Evolutionary conservation across 2,329 filamentous ascomycete genomes (phyloP).

Genomic region (Aspergillus uvarum): DNA sequence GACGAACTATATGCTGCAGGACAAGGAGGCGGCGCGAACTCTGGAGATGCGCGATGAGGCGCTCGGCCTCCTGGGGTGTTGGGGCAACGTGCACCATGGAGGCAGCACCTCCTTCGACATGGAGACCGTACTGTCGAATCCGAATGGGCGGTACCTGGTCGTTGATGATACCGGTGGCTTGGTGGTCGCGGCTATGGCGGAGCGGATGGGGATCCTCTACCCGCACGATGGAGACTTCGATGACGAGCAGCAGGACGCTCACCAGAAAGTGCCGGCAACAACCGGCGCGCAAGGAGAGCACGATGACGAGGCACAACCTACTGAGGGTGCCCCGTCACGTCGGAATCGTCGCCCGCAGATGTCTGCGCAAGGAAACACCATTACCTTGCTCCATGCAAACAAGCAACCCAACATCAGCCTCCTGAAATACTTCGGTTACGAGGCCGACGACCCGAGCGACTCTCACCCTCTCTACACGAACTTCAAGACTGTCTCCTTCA

Average conservation of each 20-base stretch:
- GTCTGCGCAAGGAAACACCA: slow-evolving; percentile 57
- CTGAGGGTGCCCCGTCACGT: neutral
- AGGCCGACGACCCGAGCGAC: slow-evolving; percentile 62
- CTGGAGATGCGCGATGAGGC: slow-evolving; percentile 85
- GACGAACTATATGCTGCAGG: slow-evolving; percentile 72
- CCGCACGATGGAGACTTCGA: slow-evolving; percentile 31
- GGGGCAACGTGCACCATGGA: slow-evolving; percentile 84
- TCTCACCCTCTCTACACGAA: slow-evolving; percentile 78
- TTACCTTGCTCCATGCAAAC: slow-evolving; percentile 58
- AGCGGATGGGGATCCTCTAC: slow-evolving; percentile 81
- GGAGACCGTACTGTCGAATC: slow-evolving; percentile 24
- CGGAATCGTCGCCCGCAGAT: slow-evolving; percentile 29
- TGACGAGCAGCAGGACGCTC: slow-evolving; percentile 1
- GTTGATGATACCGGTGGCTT: slow-evolving; percentile 86
- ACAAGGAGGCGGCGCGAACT: slow-evolving; percentile 76
- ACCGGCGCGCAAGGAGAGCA: slow-evolving; percentile 25
- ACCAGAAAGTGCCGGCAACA: neutral
- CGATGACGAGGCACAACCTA: slow-evolving; percentile 21
- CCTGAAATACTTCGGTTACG: slow-evolving; percentile 86
- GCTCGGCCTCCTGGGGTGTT: slow-evolving; percentile 77
- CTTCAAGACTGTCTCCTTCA: slow-evolving; percentile 83
- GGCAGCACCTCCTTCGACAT: slow-evolving; percentile 36
- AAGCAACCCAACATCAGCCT: slow-evolving; percentile 84
- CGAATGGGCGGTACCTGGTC: slow-evolving; percentile 70
- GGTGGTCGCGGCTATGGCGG: slow-evolving; percentile 78